Evolutionary conservation across 164 flowering plant species (phyloP).

Genomic region (Piper betle): DNA sequence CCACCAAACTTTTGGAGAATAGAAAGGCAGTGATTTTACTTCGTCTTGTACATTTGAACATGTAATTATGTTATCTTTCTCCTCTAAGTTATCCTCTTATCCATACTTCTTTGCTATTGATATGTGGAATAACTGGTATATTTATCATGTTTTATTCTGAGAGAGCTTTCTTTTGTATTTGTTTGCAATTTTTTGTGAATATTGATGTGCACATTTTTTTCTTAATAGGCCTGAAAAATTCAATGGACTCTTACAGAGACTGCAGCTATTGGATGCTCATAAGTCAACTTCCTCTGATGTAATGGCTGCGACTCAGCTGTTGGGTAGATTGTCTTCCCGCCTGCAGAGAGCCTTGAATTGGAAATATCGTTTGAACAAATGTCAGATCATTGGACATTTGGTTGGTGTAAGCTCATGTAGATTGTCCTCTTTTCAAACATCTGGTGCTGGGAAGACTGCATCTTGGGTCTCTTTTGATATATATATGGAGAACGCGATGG

Average conservation of each 20-base stretch:
- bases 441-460: conserved; percentile 32
- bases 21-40: conserved; percentile 38
- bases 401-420: conserved; percentile 29
- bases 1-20: conserved; percentile 41
- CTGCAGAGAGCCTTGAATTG: conserved; percentile 27
- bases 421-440: conserved; percentile 20
- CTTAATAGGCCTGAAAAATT: conserved; percentile 48
- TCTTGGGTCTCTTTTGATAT: conserved; percentile 61
- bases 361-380: conserved; percentile 38
- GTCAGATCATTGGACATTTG: conserved; percentile 31
- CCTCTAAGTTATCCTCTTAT: not conserved
- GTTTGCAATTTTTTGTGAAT: not conserved
- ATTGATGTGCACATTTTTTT: conserved; percentile 14
- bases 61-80: conserved; percentile 20
- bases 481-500: conserved; percentile 59
- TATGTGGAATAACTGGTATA: not conserved
- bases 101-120: not conserved
- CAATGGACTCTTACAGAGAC: conserved; percentile 40
- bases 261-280: conserved; percentile 36
- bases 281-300: conserved; percentile 23
- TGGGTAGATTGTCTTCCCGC: conserved; percentile 32
- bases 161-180: not conserved
- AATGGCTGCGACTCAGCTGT: conserved; percentile 19
- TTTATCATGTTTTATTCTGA: not conserved
- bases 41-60: conserved; percentile 44